These are phyloP conservation scores for Coemansia sp. DNA, from an alignment of 371 early-diverging fungal genomes.

Conservation along the genomic window DNA sequence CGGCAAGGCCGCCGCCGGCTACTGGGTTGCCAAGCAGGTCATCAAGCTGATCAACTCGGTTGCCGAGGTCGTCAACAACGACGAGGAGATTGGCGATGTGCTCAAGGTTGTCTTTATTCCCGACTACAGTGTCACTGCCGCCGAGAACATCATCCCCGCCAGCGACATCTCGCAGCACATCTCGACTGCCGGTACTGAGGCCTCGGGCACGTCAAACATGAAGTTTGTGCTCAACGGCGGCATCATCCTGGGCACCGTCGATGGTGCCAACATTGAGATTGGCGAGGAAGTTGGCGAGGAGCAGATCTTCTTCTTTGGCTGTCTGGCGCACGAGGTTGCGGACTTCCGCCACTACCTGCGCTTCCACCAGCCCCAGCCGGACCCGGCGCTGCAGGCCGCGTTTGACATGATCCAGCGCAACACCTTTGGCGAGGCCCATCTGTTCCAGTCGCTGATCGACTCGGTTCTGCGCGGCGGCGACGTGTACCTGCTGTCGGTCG, in stretches of 20 bases:
- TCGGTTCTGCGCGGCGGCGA: slow-evolving; percentile 81
- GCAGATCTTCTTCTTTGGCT: slow-evolving; percentile 92
- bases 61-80: slow-evolving; percentile 78
- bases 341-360: slow-evolving; percentile 83
- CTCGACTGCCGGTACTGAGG: slow-evolving; percentile 95
- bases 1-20: slow-evolving; percentile 90
- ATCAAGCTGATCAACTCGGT: slow-evolving; percentile 95
- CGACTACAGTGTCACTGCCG: slow-evolving; percentile 92
- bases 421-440: slow-evolving; percentile 73
- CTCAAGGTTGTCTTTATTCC: slow-evolving; percentile 92
- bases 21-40: slow-evolving; percentile 92
- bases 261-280: slow-evolving; percentile 94
- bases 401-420: slow-evolving; percentile 71
- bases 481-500: slow-evolving; percentile 82
- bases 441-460: slow-evolving; percentile 72
- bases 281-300: slow-evolving; percentile 90
- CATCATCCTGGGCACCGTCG: slow-evolving; percentile 82
- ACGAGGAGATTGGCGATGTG: slow-evolving; percentile 65
- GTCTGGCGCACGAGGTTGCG: slow-evolving; percentile 81
- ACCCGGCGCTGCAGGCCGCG: slow-evolving; percentile 72
- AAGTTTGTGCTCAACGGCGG: slow-evolving; percentile 96
- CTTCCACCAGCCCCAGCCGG: slow-evolving; percentile 69
- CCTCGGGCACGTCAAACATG: slow-evolving; percentile 97
- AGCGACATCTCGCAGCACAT: slow-evolving; percentile 92
- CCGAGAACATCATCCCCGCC: slow-evolving; percentile 88